These are phyloP conservation scores for Candida railenensis DNA, from an alignment of 805 yeast species.

Conservation along the genomic window DNA sequence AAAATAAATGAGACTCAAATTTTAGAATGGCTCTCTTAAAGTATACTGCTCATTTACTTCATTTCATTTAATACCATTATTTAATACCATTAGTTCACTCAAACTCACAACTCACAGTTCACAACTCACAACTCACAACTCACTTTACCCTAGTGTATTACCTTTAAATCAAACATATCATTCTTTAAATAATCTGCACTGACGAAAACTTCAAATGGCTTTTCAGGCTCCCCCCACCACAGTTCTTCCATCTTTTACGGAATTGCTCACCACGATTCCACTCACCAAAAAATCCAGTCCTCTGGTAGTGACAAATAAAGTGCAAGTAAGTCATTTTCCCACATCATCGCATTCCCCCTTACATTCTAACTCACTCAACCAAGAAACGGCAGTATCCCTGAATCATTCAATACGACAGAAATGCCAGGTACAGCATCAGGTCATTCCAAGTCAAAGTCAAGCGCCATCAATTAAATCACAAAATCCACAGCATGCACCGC, in stretches of 20 bases:
- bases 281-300: neutral
- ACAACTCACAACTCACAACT: too few species aligned
- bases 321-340: too few species aligned
- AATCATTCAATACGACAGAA: neutral
- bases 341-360: neutral
- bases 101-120: neutral
- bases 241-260: constrained; percentile 32
- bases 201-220: neutral
- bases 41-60: too few species aligned
- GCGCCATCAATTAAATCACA: neutral
- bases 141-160: too few species aligned
- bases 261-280: constrained; percentile 31
- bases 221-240: constrained; percentile 10
- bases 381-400: neutral
- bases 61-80: neutral
- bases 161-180: too few species aligned
- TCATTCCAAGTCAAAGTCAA: neutral
- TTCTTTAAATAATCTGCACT: too few species aligned
- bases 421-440: too few species aligned
- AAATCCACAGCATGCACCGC: neutral
- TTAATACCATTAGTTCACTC: neutral
- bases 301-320: neutral
- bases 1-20: too few species aligned
- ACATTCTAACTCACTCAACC: neutral
- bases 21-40: too few species aligned